These are phyloP conservation scores for Phaeoacremonium minimum DNA, from an alignment of 2,329 filamentous ascomycete species.

Conservation along the genomic window DNA sequence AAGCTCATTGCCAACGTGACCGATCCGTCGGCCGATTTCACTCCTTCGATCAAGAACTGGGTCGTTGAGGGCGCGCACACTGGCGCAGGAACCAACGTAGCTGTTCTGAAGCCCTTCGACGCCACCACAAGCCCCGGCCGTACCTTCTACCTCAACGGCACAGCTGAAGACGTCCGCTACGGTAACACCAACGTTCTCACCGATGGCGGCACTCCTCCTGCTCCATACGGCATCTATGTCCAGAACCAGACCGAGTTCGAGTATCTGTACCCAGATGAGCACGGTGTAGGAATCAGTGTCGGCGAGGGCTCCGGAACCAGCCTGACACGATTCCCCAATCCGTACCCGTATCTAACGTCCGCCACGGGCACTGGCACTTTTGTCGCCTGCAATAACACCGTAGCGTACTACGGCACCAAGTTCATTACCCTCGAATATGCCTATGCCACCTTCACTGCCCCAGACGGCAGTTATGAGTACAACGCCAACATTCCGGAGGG, in stretches of 20 bases:
- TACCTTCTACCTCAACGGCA: slow-evolving; percentile 47
- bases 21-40: slow-evolving; percentile 31
- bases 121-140: slow-evolving; percentile 14
- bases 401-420: slow-evolving; percentile 34
- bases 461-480: slow-evolving; percentile 3
- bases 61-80: slow-evolving; percentile 35
- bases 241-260: slow-evolving; percentile 12
- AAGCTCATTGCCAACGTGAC: slow-evolving; percentile 40
- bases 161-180: slow-evolving; percentile 25
- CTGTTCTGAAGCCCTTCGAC: slow-evolving; percentile 25
- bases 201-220: slow-evolving; percentile 32
- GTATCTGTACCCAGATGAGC: slow-evolving; percentile 15
- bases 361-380: slow-evolving; percentile 24
- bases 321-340: slow-evolving; percentile 26
- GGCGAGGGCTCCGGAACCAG: slow-evolving; percentile 28
- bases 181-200: slow-evolving; percentile 29
- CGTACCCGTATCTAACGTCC: slow-evolving; percentile 23
- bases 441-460: slow-evolving; percentile 15
- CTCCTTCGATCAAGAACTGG: slow-evolving; percentile 32
- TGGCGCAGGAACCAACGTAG: slow-evolving; percentile 34
- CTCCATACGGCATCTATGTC: slow-evolving; percentile 30
- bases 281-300: slow-evolving; percentile 26
- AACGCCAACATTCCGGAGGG: slow-evolving; percentile 24
- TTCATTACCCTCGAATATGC: slow-evolving; percentile 34
- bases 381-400: slow-evolving; percentile 34